Base-by-base conservation (phyloP, 352 stramenopile genomes). In the Peronospora belbahrii region DNA sequence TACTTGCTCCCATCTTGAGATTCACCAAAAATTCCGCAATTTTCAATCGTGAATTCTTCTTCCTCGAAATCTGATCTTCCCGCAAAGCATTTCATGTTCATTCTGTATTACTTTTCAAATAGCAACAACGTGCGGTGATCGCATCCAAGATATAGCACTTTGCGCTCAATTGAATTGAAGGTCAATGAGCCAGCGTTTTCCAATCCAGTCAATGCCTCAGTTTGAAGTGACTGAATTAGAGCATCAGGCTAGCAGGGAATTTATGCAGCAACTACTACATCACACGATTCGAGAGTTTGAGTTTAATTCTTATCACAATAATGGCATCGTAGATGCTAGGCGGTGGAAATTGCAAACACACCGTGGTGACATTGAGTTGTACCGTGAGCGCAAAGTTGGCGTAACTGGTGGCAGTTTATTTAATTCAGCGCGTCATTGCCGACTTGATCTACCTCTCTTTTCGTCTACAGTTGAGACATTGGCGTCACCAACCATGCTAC, bases 281-380 rank as follows among this genome's bases (percentile, higher is more conserved):
- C 53, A 71, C 38, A 72, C 68, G 5, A 37, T 83, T 19, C 53
- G 65, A 10, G 68, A 80, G 24, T 83, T 78, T 24, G 67, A 80
- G 42, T 50, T 42, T 23, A 70, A 67, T 36, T 50, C 52, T 6
- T 65, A 72, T 30, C 48, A 50, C 36, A 56, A 63, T 33, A 48
- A 38, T 38, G 41, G 70, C 37, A 55, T 61, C 9, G 62, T 76
- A 15, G 65, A 83, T 42, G 38, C 42, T 13, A 28, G 52, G 0
- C 57, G 58, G 18, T 83, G 71, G 71, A 78, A 78, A 38, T 34
- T 48, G n/a, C 52, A 68, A n/a, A 62, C 57, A 1, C 60, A 56
- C 13, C 65, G 65, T 2, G 60, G 74, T 31, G 62, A 69, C 22
- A 55, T 83, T 20, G 51, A 60, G 32, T 31, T 83, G n/a, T 78